Percentiles rank a stretch among this genome's conserved stretches.
These are phyloP conservation scores for Conoideocrella luteorostrata DNA, from an alignment of 2,329 filamentous ascomycete genomes.

Conservation along the genomic window DNA sequence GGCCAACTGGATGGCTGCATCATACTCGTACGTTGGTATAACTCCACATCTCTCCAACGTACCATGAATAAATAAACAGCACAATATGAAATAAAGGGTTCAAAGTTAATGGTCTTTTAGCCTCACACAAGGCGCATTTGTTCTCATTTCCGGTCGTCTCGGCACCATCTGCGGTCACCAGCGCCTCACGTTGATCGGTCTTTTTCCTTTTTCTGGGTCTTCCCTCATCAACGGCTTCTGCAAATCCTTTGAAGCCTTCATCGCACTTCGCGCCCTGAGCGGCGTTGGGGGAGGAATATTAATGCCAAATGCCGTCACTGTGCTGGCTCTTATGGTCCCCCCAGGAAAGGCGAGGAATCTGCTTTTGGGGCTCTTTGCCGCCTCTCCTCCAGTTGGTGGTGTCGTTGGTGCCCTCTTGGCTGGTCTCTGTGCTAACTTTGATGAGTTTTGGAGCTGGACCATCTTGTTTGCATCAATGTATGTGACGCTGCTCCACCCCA, in stretches of 20 bases:
- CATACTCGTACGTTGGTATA: constrained; percentile 28
- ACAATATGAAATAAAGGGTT: too few relatives aligned
- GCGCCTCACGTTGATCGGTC: constrained; percentile 37
- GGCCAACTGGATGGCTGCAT: constrained; percentile 33
- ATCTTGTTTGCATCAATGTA: constrained; percentile 8
- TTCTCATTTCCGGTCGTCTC: constrained; percentile 44
- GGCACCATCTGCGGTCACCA: constrained; percentile 48
- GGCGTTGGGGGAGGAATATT: constrained; percentile 43
- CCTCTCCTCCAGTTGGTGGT: constrained; percentile 39
- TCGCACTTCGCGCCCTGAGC: constrained; percentile 36
- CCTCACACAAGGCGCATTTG: constrained; percentile 45
- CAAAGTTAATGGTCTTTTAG: too few relatives aligned
- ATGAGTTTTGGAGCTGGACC: constrained; percentile 5
- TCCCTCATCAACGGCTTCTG: constrained; percentile 38
- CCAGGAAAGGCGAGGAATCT: constrained; percentile 40
- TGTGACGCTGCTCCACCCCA: neutral
- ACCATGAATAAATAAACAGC: too few relatives aligned
- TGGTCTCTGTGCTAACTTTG: constrained; percentile 24
- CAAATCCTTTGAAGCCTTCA: constrained; percentile 33
- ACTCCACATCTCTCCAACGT: too few relatives aligned
- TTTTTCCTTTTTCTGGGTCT: constrained; percentile 34
- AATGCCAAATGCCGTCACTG: constrained; percentile 46
- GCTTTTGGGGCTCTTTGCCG: constrained; percentile 39
- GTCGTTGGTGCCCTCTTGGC: constrained; percentile 34
- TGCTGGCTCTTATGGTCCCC: constrained; percentile 40